Percentiles rank a stretch among this genome's conserved stretches.
Evolutionary conservation across 2,329 filamentous ascomycete genomes (phyloP).

Genomic region (Aspergillus fumigatiaffinis): DNA sequence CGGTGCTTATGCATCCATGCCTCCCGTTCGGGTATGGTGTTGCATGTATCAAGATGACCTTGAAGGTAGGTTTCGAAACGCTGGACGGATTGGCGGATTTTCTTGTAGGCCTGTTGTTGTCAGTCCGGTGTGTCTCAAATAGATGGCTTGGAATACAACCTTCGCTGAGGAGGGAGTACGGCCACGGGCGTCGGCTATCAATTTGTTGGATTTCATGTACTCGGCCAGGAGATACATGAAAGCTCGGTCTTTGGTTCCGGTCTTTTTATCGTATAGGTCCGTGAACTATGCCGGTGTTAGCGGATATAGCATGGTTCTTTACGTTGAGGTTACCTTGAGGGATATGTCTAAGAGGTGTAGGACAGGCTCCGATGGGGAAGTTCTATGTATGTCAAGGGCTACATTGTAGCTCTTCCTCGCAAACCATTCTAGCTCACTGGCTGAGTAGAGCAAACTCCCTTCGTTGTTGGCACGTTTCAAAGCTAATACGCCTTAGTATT

Average conservation of each 20-base stretch:
- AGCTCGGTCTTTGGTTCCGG: slow-evolving; percentile 37
- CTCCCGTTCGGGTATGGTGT: slow-evolving; percentile 43
- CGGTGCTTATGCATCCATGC: slow-evolving; percentile 62
- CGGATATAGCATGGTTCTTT: not conserved
- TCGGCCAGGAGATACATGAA: slow-evolving; percentile 64
- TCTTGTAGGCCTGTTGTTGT: slow-evolving; percentile 49
- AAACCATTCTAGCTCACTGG: slow-evolving; percentile 76
- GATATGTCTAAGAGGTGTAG: slow-evolving; percentile 52
- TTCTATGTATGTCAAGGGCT: slow-evolving; percentile 58
- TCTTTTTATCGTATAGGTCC: slow-evolving; percentile 29
- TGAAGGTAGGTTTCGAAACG: slow-evolving; percentile 53
- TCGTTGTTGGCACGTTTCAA: slow-evolving; percentile 44
- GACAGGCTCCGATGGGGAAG: slow-evolving; percentile 54
- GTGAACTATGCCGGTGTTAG: slow-evolving; percentile 43
- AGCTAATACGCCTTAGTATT: slow-evolving; percentile 40
- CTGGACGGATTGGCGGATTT: slow-evolving; percentile 57
- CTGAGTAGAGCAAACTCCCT: slow-evolving; percentile 50
- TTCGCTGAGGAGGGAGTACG: slow-evolving; percentile 38
- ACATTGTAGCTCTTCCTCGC: slow-evolving; percentile 78
- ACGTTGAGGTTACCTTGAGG: slow-evolving; percentile 33
- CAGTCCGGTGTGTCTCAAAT: not conserved
- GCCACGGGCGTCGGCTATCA: slow-evolving; percentile 46
- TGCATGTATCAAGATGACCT: slow-evolving; percentile 29
- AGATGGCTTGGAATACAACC: slow-evolving; percentile 19
- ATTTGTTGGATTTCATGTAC: slow-evolving; percentile 56